Conservation (phyloP, 768 basidiomycete species). For the Punctularia strigosozonata region DNA sequence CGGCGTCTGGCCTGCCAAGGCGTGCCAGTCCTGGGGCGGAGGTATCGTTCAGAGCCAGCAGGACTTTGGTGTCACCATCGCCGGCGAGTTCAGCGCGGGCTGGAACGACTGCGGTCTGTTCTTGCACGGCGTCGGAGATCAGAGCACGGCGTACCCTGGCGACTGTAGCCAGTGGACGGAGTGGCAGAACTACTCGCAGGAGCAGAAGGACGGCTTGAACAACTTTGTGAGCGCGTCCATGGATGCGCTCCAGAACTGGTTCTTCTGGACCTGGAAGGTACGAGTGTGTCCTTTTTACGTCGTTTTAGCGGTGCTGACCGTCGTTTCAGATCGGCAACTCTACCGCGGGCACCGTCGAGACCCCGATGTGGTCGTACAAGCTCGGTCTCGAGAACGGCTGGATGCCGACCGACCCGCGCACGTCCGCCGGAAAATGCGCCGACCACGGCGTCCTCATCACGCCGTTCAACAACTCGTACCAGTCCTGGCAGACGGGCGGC, state of each 20-base stretch:
- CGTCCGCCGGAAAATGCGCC: slow-evolving; percentile 51
- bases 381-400: slow-evolving; percentile 65
- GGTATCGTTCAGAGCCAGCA: slow-evolving; percentile 30
- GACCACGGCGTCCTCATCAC: slow-evolving; percentile 28
- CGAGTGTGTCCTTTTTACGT: slow-evolving; percentile 3
- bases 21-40: slow-evolving; percentile 34
- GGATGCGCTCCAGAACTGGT: slow-evolving; percentile 59
- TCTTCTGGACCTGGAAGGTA: slow-evolving; percentile 77
- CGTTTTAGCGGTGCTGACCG: slow-evolving; percentile 2
- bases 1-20: slow-evolving; percentile 20
- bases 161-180: slow-evolving; percentile 35
- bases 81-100: slow-evolving; percentile 68
- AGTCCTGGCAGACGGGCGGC: slow-evolving; percentile 61
- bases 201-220: slow-evolving; percentile 39
- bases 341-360: slow-evolving; percentile 32
- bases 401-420: slow-evolving; percentile 66
- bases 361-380: slow-evolving; percentile 62
- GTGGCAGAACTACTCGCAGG: slow-evolving; percentile 38
- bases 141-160: slow-evolving; percentile 11
- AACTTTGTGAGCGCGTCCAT: slow-evolving; percentile 44
- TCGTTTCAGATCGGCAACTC: slow-evolving; percentile 42
- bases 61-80: slow-evolving; percentile 58
- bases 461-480: slow-evolving; percentile 41
- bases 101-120: slow-evolving; percentile 55
- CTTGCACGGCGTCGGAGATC: slow-evolving; percentile 22